phyloP scores from a whole-genome alignment of 2,329 filamentous ascomycete species.

The Sporothrix humicola region DNA sequence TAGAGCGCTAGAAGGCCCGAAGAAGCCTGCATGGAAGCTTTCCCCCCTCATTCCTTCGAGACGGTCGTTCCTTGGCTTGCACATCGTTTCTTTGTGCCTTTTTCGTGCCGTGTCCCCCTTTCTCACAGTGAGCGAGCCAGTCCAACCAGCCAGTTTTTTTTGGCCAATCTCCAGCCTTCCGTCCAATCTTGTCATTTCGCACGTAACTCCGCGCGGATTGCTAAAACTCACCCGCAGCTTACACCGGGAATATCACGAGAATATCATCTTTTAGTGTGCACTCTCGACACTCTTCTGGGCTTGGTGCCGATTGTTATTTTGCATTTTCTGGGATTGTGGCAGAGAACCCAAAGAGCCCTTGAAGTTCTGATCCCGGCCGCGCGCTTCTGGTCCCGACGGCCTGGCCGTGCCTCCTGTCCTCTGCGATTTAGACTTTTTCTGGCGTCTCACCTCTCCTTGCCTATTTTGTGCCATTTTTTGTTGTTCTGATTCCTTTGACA shows the following conservation, averaged over 20 bases:
- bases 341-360: too few relatives aligned
- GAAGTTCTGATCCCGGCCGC: background rate
- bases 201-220: background rate
- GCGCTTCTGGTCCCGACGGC: background rate
- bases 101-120: background rate
- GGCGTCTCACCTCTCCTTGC: background rate
- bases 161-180: background rate
- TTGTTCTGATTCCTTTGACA: background rate
- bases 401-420: background rate
- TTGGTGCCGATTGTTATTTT: too few relatives aligned
- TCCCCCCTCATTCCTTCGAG: background rate
- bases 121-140: too few relatives aligned
- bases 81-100: background rate
- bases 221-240: constrained; percentile 19
- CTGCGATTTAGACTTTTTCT: constrained; percentile 23
- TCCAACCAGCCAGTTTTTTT: background rate
- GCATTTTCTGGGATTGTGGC: too few relatives aligned
- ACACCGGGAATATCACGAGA: constrained; percentile 16
- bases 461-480: background rate
- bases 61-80: constrained; percentile 12
- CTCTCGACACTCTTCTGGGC: background rate
- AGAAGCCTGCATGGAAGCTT: constrained; percentile 47
- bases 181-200: background rate
- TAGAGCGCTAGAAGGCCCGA: constrained; percentile 46
- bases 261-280: background rate